A percentile compares a stretch with the other conserved stretches of the same genome.
Evolutionary conservation across 495 filamentous ascomycete genomes (phyloP).

Genomic region (Chaetomidium leptoderma): DNA sequence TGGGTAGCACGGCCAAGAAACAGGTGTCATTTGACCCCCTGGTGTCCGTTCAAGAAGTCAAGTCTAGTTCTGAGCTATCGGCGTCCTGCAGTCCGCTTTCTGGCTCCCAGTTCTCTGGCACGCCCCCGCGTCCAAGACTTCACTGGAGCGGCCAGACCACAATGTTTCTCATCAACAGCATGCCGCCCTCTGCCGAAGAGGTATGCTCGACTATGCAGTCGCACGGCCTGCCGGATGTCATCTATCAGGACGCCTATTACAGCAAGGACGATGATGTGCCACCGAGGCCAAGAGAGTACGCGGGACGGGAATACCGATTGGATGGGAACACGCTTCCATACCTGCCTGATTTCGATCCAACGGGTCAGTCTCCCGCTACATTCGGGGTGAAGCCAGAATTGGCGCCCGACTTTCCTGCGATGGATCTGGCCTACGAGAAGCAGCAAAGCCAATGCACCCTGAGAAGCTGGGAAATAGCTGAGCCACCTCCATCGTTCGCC

Average conservation of each 20-base stretch:
- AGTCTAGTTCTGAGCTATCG: conserved; percentile 4
- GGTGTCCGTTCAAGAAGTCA: conserved; percentile 18
- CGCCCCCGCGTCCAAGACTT: conserved; percentile 3
- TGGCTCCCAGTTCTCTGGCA: not conserved
- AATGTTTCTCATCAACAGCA: conserved; percentile 28
- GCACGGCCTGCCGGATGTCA: conserved; percentile 45
- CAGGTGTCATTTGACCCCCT: conserved; percentile 37
- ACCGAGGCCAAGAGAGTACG: conserved; percentile 73
- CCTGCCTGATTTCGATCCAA: conserved; percentile 73
- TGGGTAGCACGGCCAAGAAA: conserved; percentile 33
- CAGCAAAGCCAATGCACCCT: conserved; percentile 53
- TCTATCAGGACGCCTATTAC: conserved; percentile 87
- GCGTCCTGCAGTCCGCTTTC: not conserved
- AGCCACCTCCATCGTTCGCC: conserved; percentile 61
- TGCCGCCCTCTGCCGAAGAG: conserved; percentile 38
- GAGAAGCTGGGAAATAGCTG: conserved; percentile 60
- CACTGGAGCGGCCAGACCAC: conserved; percentile 22
- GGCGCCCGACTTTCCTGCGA: conserved; percentile 45
- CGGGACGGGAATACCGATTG: conserved; percentile 78
- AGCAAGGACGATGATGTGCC: conserved; percentile 85
- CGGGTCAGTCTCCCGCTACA: conserved; percentile 52
- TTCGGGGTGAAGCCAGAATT: conserved; percentile 49
- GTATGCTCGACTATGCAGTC: conserved; percentile 43
- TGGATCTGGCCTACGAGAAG: conserved; percentile 47
- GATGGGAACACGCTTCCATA: conserved; percentile 69